phyloP scores from a whole-genome alignment of 495 filamentous ascomycete species.

The Neurospora hispaniola region DNA sequence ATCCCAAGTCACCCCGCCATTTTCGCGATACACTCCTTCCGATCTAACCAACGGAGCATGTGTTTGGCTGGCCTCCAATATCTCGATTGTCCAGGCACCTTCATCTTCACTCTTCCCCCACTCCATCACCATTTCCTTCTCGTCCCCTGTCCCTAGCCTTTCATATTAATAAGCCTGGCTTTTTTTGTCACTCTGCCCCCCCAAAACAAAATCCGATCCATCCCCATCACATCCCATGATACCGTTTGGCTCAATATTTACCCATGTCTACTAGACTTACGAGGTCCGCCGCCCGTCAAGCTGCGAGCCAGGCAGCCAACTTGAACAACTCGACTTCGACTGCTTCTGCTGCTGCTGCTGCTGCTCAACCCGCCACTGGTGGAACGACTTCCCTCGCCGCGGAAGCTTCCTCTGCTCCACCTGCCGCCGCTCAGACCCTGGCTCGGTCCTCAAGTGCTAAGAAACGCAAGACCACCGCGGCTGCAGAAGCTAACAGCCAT shows the following conservation, averaged over 20 bases:
- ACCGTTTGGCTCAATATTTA: slow-evolving; percentile 23
- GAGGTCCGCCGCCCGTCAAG: slow-evolving; percentile 68
- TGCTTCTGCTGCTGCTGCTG: slow-evolving; percentile 18
- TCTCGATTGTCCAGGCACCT: neutral
- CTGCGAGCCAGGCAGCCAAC: slow-evolving; percentile 46
- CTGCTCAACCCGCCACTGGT: slow-evolving; percentile 29
- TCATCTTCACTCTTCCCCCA: neutral
- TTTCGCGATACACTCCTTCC: neutral
- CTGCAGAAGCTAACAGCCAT: slow-evolving; percentile 11
- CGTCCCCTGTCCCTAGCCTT: neutral
- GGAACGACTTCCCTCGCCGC: slow-evolving; percentile 2
- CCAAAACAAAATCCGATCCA: neutral
- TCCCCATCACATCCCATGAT: slow-evolving; percentile 6
- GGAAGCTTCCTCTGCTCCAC: slow-evolving; percentile 23
- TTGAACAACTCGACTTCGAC: slow-evolving; percentile 27
- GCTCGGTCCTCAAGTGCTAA: slow-evolving; percentile 18
- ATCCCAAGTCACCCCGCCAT: neutral
- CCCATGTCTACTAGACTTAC: slow-evolving; percentile 82
- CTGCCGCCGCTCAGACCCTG: slow-evolving; percentile 31
- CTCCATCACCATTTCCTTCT: slow-evolving; percentile 2
- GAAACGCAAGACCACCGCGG: slow-evolving; percentile 31
- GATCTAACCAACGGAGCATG: neutral
- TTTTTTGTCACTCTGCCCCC: neutral
- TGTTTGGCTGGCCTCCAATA: neutral
- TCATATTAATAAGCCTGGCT: neutral